phyloP scores from a whole-genome alignment of 805 yeast genomes.

The Zygoascus bituminiphila region DNA sequence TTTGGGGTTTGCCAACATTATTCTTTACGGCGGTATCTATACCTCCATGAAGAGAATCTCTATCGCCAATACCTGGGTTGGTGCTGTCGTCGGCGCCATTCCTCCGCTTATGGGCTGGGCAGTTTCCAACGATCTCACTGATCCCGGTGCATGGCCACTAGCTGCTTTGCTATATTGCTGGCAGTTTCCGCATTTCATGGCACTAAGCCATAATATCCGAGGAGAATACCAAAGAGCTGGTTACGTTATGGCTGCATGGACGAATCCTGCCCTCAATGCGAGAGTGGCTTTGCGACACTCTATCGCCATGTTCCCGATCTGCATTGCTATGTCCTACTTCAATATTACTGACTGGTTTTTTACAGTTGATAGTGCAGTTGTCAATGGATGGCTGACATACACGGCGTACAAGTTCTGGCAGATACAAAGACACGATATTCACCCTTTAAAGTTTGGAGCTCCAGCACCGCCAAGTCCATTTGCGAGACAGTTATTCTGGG shows the following conservation, averaged over 20 bases:
- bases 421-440: slow-evolving; percentile 49
- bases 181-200: slow-evolving; percentile 98
- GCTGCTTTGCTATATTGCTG: slow-evolving; percentile 89
- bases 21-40: slow-evolving; percentile 80
- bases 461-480: slow-evolving; percentile 38
- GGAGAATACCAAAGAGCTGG: slow-evolving; percentile 89
- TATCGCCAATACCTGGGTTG: slow-evolving; percentile 94
- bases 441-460: slow-evolving; percentile 8
- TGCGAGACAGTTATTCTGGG: slow-evolving; percentile 87
- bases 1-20: slow-evolving; percentile 74
- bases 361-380: slow-evolving; percentile 67
- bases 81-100: slow-evolving; percentile 97
- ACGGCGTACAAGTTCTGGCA: slow-evolving; percentile 78
- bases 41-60: slow-evolving; percentile 82
- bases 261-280: slow-evolving; percentile 84
- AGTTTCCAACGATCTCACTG: slow-evolving; percentile 52
- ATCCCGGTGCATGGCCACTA: slow-evolving; percentile 93
- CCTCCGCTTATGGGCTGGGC: slow-evolving; percentile 99
- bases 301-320: slow-evolving; percentile 86
- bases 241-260: slow-evolving; percentile 94
- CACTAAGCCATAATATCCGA: slow-evolving; percentile 79
- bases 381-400: slow-evolving; percentile 80
- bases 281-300: slow-evolving; percentile 89
- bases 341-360: slow-evolving; percentile 78
- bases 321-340: slow-evolving; percentile 70